Conservation (phyloP, 352 stramenopile genomes). For the Pythium inflatum region DNA sequence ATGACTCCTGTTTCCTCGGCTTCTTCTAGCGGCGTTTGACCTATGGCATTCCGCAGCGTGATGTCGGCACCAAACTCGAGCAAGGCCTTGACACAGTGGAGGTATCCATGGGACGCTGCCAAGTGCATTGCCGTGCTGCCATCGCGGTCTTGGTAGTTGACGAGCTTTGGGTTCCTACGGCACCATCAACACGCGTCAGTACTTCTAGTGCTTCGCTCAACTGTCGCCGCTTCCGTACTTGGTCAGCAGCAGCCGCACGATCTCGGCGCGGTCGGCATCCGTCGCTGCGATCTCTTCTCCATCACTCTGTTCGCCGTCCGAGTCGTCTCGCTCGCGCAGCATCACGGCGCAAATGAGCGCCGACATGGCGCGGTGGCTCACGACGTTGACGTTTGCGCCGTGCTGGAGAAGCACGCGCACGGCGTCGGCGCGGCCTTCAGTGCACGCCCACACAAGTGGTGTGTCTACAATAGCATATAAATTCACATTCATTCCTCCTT, state of each 20-base stretch:
- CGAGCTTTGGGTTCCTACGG: slow-evolving; percentile 55
- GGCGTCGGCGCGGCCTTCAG: slow-evolving; percentile 68
- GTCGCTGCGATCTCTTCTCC: slow-evolving; percentile 56
- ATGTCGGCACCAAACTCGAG: slow-evolving; percentile 69
- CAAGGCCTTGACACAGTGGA: slow-evolving; percentile 73
- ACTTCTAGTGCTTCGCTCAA: no score
- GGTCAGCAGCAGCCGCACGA: slow-evolving; percentile 60
- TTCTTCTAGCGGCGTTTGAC: slow-evolving; percentile 82
- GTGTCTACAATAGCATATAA: slow-evolving; percentile 50
- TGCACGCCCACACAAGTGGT: slow-evolving; percentile 81
- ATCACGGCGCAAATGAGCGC: slow-evolving; percentile 79
- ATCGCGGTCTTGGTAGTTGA: slow-evolving; percentile 85
- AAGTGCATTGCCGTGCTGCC: slow-evolving; percentile 86
- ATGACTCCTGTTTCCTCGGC: slow-evolving; percentile 67
- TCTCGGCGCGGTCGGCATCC: slow-evolving; percentile 49
- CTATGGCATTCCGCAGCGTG: slow-evolving; percentile 76
- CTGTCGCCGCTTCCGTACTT: slow-evolving; percentile 44
- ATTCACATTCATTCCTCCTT: no score
- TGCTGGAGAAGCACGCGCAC: slow-evolving; percentile 70
- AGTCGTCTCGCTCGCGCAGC: slow-evolving; percentile 57
- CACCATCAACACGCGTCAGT: no score
- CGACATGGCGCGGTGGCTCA: slow-evolving; percentile 75
- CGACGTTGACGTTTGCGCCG: slow-evolving; percentile 63
- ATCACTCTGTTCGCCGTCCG: slow-evolving; percentile 56
- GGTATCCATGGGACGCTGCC: slow-evolving; percentile 70